Base-by-base conservation (phyloP, 768 basidiomycete species). In the Nidularia sp. region DNA sequence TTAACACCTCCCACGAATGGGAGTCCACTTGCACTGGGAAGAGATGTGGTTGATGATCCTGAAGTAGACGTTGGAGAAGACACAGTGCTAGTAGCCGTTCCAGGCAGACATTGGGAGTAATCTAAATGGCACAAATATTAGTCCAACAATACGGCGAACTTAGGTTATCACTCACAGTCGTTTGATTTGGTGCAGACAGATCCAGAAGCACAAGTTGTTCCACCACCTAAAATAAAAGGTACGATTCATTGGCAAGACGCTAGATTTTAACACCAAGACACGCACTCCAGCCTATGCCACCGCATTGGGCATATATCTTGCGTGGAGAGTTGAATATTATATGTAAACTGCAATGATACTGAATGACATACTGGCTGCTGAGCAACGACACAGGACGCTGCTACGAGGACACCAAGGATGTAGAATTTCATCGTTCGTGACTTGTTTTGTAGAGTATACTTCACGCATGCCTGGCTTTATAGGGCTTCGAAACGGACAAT, bases 1-100 rank as follows among this genome's bases (percentile, higher is more conserved):
- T 79, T 79, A 4, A 79, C 77, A 54, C 77, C 77, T 5, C 75
- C 75, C 8, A 77, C 57, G 55, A 71, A 74, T 2, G 71, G 68
- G 2, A 73, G 58, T 22, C 54, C 53, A 32, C 57, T 57, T 2
- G 61, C 42, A 39, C 49, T 47, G 10, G 56, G 49, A 44, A 51
- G 43, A 34, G 55, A 49, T 18, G 61, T 63, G 7, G 55, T 54
- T 13, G 62, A 9, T 12, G 36, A 39, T 18, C 57, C 50, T 29
- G 63, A 49, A 22, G 62, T 48, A 13, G 59, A 31, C 6, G 63
- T 53, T 6, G 60, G 51, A 18, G 18, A 18, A 18, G 18, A 18
- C 18, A 18, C 18, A 32, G 68, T 36, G 45, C 61, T 44, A 12
- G 67, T 41, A 6, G 59, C 59, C 41, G 66, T 57, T 25, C 68